Evolutionary conservation across 1,284 basidiomycete species (phyloP), one percentile per base, ranked within the genome.

Genomic region (Cutaneotrichosporon daszewskae): DNA sequence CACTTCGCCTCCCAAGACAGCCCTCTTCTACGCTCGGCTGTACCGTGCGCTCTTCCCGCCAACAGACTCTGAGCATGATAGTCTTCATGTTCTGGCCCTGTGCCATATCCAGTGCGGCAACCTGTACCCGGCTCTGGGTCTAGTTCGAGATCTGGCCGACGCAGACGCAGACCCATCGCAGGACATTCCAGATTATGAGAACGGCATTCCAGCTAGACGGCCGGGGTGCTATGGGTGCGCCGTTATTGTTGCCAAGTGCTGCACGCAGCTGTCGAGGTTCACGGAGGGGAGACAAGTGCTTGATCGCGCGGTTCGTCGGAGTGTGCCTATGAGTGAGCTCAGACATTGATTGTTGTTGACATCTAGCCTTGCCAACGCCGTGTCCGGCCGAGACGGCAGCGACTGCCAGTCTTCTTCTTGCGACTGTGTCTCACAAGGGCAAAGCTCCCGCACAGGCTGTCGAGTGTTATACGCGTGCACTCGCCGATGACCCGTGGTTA

Each of bases 21-120:
- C 64, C 3, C 46, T 69, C 13, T 66, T 71, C 56, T 70, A 66
- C 47, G 61, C 68, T 8, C 49, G 59, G 16, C 38, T 68, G 33
- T 66, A 60, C 38, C 49, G 58, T 32, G 52, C 61, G 1, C 41
- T 69, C 25, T 58, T 54, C n/a, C 62, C 62, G 4, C 52, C 59
- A 12, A 52, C 51, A 3, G 49, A 58, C 0, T 69, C 71, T 29
- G 82, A 82, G 63, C 87, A 90, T 65, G 85, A 88, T 66, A 80
- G 85, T 54, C 79, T 85, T 43, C 87, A 91, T 73, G 76, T 89
- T 24, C 86, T 87, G 72, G 85, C 87, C 52, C 81, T 79, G 32
- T 78, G 83, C 31, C 78, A 90, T 45, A 76, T 92, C 35, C 79
- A 77, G 11, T 76, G 82, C 53, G 79, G 79, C 34, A 84, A 87